phyloP scores from a whole-genome alignment of 2,329 filamentous ascomycete species.

The Rhynchosporium agropyri region DNA sequence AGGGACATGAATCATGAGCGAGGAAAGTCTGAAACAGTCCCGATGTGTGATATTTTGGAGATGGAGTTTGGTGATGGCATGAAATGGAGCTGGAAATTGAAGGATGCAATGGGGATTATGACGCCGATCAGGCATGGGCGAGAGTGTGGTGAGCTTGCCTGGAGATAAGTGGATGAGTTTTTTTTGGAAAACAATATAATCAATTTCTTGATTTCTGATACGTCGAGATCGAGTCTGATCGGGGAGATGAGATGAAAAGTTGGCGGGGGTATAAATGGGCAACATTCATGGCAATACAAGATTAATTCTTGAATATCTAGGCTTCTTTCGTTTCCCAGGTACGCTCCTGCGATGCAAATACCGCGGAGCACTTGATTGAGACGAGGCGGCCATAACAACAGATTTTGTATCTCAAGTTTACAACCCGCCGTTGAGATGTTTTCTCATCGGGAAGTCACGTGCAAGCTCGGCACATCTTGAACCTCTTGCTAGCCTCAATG shows the following conservation, averaged over 20 bases:
- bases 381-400: no score
- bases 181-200: slow-evolving; percentile 13
- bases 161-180: slow-evolving; percentile 13
- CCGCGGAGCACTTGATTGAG: no score
- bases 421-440: no score
- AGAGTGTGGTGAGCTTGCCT: background rate
- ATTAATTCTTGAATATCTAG: background rate
- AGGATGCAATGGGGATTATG: slow-evolving; percentile 16
- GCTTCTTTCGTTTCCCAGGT: no score
- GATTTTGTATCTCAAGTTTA: no score
- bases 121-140: background rate
- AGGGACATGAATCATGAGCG: background rate
- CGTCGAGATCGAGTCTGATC: background rate
- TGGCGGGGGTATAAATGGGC: background rate
- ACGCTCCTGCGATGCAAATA: no score
- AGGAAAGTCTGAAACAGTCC: slow-evolving; percentile 13
- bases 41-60: slow-evolving; percentile 27
- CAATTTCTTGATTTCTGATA: slow-evolving; percentile 5
- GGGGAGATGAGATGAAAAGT: background rate
- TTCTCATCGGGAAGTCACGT: no score
- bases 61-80: slow-evolving; percentile 33
- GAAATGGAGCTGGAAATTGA: slow-evolving; percentile 36
- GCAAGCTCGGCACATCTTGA: no score
- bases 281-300: background rate
- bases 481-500: no score